Conservation (phyloP, 2,329 filamentous ascomycete species). For the Colletotrichum brevisporum region DNA sequence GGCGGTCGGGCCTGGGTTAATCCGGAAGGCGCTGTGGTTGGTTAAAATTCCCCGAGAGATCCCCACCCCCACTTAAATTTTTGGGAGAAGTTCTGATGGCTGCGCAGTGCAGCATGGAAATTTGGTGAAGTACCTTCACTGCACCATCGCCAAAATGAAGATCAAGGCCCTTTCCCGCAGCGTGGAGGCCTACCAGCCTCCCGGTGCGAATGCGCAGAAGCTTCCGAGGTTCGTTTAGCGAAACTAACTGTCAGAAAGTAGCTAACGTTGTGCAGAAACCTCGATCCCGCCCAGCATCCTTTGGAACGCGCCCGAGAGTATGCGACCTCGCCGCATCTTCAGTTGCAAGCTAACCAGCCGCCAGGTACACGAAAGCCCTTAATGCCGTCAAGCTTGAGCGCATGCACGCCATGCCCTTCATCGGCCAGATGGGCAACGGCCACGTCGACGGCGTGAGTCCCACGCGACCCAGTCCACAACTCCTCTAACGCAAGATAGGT, state of each 20-base stretch:
- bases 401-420: slow-evolving; percentile 83
- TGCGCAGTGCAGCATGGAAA: slow-evolving; percentile 5
- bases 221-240: slow-evolving; percentile 57
- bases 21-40: slow-evolving; percentile 27
- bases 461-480: neutral
- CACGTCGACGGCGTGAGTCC: slow-evolving; percentile 87
- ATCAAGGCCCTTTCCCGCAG: slow-evolving; percentile 78
- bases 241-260: neutral
- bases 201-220: slow-evolving; percentile 76
- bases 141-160: slow-evolving; percentile 58
- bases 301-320: slow-evolving; percentile 94
- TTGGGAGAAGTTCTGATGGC: slow-evolving; percentile 39
- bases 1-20: slow-evolving; percentile 29
- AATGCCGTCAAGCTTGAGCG: slow-evolving; percentile 93
- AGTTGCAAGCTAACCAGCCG: slow-evolving; percentile 12
- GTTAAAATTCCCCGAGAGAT: slow-evolving; percentile 34
- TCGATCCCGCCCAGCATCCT: slow-evolving; percentile 89
- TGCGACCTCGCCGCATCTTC: slow-evolving; percentile 71
- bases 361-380: slow-evolving; percentile 62
- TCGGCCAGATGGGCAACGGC: slow-evolving; percentile 88
- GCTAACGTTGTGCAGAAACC: slow-evolving; percentile 63
- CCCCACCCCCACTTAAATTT: slow-evolving; percentile 42
- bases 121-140: slow-evolving; percentile 19
- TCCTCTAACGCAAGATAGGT: slow-evolving; percentile 44
- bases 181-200: slow-evolving; percentile 74